A percentile compares a stretch with the other conserved stretches of the same genome.
These are phyloP conservation scores for Coniosporium tulheliwenetii DNA, from an alignment of 2,329 filamentous ascomycete genomes.

Conservation along the genomic window DNA sequence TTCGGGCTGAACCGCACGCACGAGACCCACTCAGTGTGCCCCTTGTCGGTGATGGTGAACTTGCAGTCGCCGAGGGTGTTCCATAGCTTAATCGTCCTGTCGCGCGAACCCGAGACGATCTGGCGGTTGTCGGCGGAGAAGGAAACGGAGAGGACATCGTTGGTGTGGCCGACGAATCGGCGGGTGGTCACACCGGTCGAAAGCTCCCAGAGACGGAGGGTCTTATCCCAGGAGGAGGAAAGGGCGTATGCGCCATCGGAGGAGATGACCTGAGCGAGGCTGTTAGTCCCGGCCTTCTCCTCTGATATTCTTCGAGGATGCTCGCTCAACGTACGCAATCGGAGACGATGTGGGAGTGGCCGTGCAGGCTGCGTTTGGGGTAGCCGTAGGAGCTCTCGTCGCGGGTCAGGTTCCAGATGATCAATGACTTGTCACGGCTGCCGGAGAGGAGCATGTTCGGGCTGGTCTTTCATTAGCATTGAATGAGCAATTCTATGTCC, in stretches of 20 bases:
- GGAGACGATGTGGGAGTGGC: conserved; percentile 99
- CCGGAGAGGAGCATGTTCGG: conserved; percentile 99
- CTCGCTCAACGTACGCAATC: conserved; percentile 71
- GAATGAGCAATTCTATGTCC: not conserved
- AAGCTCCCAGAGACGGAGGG: conserved; percentile 97
- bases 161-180: conserved; percentile 97
- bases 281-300: conserved; percentile 5
- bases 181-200: conserved; percentile 93
- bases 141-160: conserved; percentile 97
- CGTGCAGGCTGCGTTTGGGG: conserved; percentile 96
- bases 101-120: conserved; percentile 97
- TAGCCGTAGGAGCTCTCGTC: conserved; percentile 97
- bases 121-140: conserved; percentile 99
- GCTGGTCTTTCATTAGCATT: conserved; percentile 34
- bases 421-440: conserved; percentile 95
- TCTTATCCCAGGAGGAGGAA: conserved; percentile 99
- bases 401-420: conserved; percentile 99
- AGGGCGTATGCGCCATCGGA: conserved; percentile 98
- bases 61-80: conserved; percentile 99
- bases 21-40: conserved; percentile 98
- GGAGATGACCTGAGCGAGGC: conserved; percentile 67
- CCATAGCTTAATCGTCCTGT: conserved; percentile 99
- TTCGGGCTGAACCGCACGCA: conserved; percentile 99
- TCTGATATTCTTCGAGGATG: not conserved
- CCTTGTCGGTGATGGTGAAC: conserved; percentile 99